These are phyloP conservation scores for Agrocybe praecox DNA, from an alignment of 768 basidiomycete species.

Conservation along the genomic window DNA sequence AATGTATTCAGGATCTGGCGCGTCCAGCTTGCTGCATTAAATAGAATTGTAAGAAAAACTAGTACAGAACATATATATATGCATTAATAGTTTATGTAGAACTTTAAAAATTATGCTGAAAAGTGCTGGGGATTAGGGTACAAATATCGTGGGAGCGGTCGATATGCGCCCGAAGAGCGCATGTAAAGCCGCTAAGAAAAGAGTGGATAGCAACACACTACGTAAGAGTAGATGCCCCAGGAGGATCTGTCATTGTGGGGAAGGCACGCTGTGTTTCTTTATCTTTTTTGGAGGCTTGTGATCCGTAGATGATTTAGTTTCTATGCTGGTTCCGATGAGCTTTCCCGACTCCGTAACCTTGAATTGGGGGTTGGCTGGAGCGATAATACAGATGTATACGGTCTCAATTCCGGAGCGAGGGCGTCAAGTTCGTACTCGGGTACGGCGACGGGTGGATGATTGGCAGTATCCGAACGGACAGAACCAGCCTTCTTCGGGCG, in stretches of 20 bases:
- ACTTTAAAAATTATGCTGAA: slow-evolving; percentile 18
- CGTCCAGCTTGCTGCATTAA: background rate
- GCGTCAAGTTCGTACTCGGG: slow-evolving; percentile 27
- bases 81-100: slow-evolving; percentile 13
- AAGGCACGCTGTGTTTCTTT: background rate
- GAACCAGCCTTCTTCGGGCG: slow-evolving; percentile 40
- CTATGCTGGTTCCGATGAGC: slow-evolving; percentile 34
- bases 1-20: slow-evolving; percentile 8
- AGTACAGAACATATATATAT: slow-evolving; percentile 19
- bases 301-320: slow-evolving; percentile 25
- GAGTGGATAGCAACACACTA: slow-evolving; percentile 54
- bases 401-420: slow-evolving; percentile 31
- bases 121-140: slow-evolving; percentile 31
- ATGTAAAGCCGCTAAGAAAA: slow-evolving; percentile 45
- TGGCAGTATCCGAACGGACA: slow-evolving; percentile 6
- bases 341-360: slow-evolving; percentile 29
- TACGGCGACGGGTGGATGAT: slow-evolving; percentile 14
- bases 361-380: slow-evolving; percentile 25
- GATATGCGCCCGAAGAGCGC: slow-evolving; percentile 51
- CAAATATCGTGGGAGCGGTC: slow-evolving; percentile 48
- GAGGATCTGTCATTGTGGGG: slow-evolving; percentile 42
- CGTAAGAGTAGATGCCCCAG: slow-evolving; percentile 44
- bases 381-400: slow-evolving; percentile 32
- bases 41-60: background rate
- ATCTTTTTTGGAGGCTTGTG: slow-evolving; percentile 16